These are phyloP conservation scores for Aspergillus haitiensis DNA, from an alignment of 495 filamentous ascomycete genomes.

Conservation along the genomic window DNA sequence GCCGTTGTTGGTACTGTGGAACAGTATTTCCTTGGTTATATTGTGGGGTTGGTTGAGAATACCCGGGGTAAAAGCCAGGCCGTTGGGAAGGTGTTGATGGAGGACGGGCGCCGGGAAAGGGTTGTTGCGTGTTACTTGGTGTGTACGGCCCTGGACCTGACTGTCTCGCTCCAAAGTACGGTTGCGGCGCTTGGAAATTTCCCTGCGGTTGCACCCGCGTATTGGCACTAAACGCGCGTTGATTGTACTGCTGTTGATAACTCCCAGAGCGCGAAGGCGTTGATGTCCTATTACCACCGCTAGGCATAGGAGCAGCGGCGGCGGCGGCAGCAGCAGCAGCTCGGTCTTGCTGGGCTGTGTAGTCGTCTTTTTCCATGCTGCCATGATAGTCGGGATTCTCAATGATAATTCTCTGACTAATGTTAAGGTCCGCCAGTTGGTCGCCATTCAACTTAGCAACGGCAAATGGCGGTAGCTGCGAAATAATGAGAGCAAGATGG, in stretches of 20 bases:
- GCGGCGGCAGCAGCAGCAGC: constrained; percentile 33
- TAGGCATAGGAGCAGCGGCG: constrained; percentile 14
- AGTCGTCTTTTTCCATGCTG: constrained; percentile 84
- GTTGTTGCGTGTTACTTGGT: constrained; percentile 33
- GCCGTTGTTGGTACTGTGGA: constrained; percentile 41
- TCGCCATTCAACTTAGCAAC: constrained; percentile 84
- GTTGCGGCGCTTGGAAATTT: constrained; percentile 41
- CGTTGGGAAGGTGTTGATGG: constrained; percentile 48
- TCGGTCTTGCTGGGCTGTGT: constrained; percentile 42
- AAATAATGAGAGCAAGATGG: constrained; percentile 69
- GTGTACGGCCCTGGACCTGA: constrained; percentile 37
- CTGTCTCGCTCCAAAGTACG: constrained; percentile 43
- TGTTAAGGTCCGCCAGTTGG: constrained; percentile 74
- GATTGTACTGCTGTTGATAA: constrained; percentile 40
- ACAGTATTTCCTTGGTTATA: constrained; percentile 39
- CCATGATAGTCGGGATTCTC: constrained; percentile 71
- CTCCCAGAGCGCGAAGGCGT: constrained; percentile 36
- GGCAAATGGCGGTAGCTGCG: constrained; percentile 77
- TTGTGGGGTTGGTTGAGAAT: constrained; percentile 40
- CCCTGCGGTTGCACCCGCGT: constrained; percentile 33
- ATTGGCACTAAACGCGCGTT: constrained; percentile 37
- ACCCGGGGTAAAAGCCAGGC: constrained; percentile 37
- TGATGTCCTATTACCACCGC: constrained; percentile 33
- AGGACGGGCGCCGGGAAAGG: constrained; percentile 37
- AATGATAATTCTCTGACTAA: constrained; percentile 78